Evolutionary conservation across 108 stramenopile species (phyloP).

Genomic region (Nitzschia sp.): DNA sequence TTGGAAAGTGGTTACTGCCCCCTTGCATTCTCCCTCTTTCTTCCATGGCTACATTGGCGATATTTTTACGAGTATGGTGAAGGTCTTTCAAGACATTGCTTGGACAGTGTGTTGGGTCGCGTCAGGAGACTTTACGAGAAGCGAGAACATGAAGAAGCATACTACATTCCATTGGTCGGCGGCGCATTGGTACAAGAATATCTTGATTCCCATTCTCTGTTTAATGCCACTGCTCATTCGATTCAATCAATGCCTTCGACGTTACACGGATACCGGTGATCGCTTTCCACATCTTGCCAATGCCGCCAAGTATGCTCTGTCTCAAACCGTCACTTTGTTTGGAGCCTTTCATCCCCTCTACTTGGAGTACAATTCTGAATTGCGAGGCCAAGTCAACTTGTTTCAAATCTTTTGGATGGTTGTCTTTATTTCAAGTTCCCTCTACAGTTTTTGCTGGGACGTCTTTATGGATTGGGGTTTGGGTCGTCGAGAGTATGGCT

Average conservation of each 20-base stretch:
- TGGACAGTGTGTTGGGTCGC: slow-evolving; percentile 87
- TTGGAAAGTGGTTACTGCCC: slow-evolving; percentile 69
- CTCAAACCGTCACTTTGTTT: slow-evolving; percentile 90
- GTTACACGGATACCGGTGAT: slow-evolving; percentile 80
- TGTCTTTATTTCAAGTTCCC: slow-evolving; percentile 75
- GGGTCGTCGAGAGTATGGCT: slow-evolving; percentile 60
- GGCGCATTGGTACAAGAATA: slow-evolving; percentile 78
- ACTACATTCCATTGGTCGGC: slow-evolving; percentile 32
- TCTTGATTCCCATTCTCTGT: slow-evolving; percentile 81
- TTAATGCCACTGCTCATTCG: slow-evolving; percentile 85
- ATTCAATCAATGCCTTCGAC: slow-evolving; percentile 91
- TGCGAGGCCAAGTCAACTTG: slow-evolving; percentile 17
- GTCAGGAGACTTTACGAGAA: slow-evolving; percentile 78
- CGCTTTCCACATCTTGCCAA: slow-evolving; percentile 88
- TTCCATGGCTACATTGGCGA: slow-evolving; percentile 85
- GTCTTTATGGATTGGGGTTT: slow-evolving; percentile 95
- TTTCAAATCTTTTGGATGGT: slow-evolving; percentile 83
- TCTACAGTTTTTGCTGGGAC: slow-evolving; percentile 90
- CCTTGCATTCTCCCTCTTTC: slow-evolving; percentile 79
- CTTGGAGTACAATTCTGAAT: slow-evolving; percentile 46
- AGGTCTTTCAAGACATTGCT: slow-evolving; percentile 89
- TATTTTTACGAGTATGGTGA: slow-evolving; percentile 90
- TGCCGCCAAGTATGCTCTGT: slow-evolving; percentile 90
- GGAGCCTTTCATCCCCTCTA: slow-evolving; percentile 90
- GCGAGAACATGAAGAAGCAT: slow-evolving; percentile 36